Conservation (phyloP, 192 early-diverging fungal genomes). For the Backusella morwellensis region DNA sequence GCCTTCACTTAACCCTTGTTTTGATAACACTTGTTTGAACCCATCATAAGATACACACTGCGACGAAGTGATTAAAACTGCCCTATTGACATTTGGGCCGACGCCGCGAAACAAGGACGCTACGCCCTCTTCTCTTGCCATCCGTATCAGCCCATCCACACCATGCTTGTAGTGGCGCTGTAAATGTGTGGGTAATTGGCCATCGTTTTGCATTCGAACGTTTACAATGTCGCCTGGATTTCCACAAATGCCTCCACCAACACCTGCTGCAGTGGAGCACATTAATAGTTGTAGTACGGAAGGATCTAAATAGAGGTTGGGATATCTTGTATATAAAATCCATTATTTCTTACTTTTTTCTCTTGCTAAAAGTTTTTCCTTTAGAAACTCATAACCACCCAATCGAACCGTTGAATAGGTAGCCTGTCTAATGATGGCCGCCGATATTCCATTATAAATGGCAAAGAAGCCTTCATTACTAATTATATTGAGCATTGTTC, state of each 20-base stretch:
- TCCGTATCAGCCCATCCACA: constrained; percentile 69
- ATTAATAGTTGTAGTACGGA: constrained; percentile 43
- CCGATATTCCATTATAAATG: constrained; percentile 71
- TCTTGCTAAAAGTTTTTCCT: constrained; percentile 48
- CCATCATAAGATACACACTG: constrained; percentile 77
- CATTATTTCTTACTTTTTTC: constrained; percentile 33
- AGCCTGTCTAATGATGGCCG: constrained; percentile 71
- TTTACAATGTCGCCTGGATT: constrained; percentile 83
- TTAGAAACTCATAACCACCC: constrained; percentile 71
- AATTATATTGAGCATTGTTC: constrained; percentile 71
- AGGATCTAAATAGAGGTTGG: constrained; percentile 17
- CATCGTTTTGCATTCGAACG: constrained; percentile 82
- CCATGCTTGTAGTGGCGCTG: constrained; percentile 77
- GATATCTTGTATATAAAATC: background rate
- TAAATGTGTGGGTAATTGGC: constrained; percentile 56
- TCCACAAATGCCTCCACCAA: constrained; percentile 65
- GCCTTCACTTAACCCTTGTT: constrained; percentile 61
- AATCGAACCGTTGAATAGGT: constrained; percentile 84
- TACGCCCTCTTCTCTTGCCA: constrained; percentile 76
- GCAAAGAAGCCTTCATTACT: constrained; percentile 64
- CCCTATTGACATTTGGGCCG: constrained; percentile 86
- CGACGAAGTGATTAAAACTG: constrained; percentile 79
- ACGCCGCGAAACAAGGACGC: constrained; percentile 83
- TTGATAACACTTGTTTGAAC: constrained; percentile 68
- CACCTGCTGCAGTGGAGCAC: constrained; percentile 44